Base-by-base conservation (phyloP, 2,329 filamentous ascomycete genomes). In the Diaporthe vexans region DNA sequence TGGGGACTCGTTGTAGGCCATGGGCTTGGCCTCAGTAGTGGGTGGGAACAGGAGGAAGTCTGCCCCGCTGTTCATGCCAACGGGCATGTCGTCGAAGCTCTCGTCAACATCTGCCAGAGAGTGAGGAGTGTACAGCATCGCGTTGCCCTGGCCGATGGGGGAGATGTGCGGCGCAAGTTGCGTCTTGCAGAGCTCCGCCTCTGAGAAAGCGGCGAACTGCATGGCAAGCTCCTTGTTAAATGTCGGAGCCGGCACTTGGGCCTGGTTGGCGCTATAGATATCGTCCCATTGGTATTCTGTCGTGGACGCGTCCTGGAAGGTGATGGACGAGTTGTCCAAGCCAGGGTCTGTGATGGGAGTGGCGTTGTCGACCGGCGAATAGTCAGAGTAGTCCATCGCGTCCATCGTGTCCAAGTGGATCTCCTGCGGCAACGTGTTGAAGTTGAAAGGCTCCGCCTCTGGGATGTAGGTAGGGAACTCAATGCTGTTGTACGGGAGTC, bases 51-150 rank as follows among this genome's bases (percentile, higher is more conserved):
- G 87, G 24, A 89, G 88, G 78, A 94, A 95, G 81, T 94, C 93
- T n/a, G 72, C 59, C 15, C 82, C 84, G n/a, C 84, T 84, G 33
- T 86, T 83, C 13, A 81, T 83, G 43, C 84, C 83, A 37, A 80
- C 79, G 4, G 83, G 80, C 48, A 84, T 85, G 40, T 92, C 91
- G 54, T 90, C 89, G 77, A 91, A 93, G 52, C 88, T 89, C 78
- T 94, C 92, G 75, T 95, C 93, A 35, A 91, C 86, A 33, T 90
- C 88, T 24, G 85, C 85, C 75, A 91, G 82, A 0, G 91, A 92
- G 56, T 88, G 87, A 63, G 93, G 91, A 13, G 93, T 93, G 82
- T 88, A 93, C 43, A 94, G 87, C 84, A 94, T 93, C 1, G 91
- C 85, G 75, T 93, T 91, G 48, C 89, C 88, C 78, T 94, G 92